A percentile compares a stretch with the other conserved stretches of the same genome.
Evolutionary conservation across 306 rosid genomes (phyloP).

Genomic region (Dalbergia cochinchinensis): DNA sequence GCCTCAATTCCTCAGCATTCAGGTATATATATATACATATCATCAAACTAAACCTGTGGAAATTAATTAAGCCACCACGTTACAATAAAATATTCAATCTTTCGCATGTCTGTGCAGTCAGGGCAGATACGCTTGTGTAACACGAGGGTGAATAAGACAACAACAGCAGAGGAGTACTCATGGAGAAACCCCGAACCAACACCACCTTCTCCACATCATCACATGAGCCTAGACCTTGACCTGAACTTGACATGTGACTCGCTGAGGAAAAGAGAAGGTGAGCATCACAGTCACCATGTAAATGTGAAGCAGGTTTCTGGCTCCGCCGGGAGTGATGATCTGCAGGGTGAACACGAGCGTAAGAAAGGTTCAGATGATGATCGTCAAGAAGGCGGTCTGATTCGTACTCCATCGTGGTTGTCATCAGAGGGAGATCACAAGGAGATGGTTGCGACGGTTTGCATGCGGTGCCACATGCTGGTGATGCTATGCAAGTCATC

Average conservation of each 20-base stretch:
- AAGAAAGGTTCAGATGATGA: conserved; percentile 40
- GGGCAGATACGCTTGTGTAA: conserved; percentile 79
- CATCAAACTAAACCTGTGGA: too few relatives aligned
- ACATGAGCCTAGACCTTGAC: conserved; percentile 81
- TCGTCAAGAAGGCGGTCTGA: background rate
- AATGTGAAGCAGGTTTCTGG: conserved; percentile 40
- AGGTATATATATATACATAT: conserved; percentile 55
- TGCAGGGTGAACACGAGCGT: background rate
- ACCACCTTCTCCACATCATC: conserved; percentile 10
- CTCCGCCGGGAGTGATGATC: background rate
- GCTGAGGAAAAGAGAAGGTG: conserved; percentile 43
- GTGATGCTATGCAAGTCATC: conserved; percentile 91
- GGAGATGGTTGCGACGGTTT: conserved; percentile 92
- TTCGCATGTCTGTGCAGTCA: conserved; percentile 57
- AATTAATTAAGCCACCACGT: too few relatives aligned
- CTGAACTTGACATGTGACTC: conserved; percentile 79
- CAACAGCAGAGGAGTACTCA: conserved; percentile 60
- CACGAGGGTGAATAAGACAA: conserved; percentile 60
- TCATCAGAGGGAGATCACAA: conserved; percentile 55
- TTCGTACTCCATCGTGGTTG: conserved; percentile 59
- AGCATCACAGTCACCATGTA: background rate
- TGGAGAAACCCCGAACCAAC: conserved; percentile 52
- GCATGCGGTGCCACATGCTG: conserved; percentile 86
- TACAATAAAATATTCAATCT: too few relatives aligned
- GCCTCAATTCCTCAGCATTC: conserved; percentile 81